Conservation (phyloP, 805 yeast genomes). For the Clavispora santaluciae region DNA sequence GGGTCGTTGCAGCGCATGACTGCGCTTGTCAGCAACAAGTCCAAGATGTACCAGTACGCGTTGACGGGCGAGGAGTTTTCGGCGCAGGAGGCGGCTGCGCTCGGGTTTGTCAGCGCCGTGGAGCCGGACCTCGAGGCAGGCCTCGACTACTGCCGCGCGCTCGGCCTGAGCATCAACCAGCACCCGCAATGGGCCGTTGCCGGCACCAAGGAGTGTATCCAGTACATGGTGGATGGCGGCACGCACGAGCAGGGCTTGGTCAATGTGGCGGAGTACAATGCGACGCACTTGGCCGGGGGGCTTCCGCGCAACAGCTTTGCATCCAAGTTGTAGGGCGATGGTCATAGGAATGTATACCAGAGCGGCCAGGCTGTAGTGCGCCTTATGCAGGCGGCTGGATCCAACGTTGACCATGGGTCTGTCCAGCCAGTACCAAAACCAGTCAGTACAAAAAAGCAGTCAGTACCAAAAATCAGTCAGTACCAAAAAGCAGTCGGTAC, state of each 20-base stretch:
- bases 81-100: constrained; percentile 47
- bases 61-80: constrained; percentile 56
- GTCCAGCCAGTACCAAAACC: too few relatives aligned
- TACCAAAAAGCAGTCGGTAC: too few relatives aligned
- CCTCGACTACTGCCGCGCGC: constrained; percentile 40
- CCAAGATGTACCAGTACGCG: constrained; percentile 56
- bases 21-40: constrained; percentile 45
- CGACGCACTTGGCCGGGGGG: constrained; percentile 26
- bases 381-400: too few relatives aligned
- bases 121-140: constrained; percentile 46
- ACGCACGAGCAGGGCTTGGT: constrained; percentile 42
- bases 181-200: constrained; percentile 55
- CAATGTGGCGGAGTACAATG: constrained; percentile 51
- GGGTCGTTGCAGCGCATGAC: constrained; percentile 72
- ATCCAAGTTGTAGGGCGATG: constrained; percentile 8
- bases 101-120: constrained; percentile 53
- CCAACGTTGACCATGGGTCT: too few relatives aligned
- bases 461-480: too few relatives aligned
- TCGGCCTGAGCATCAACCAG: constrained; percentile 45
- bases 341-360: too few relatives aligned
- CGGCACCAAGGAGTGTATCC: constrained; percentile 58
- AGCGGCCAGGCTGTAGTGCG: too few relatives aligned
- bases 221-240: constrained; percentile 34
- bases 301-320: constrained; percentile 2
- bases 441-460: too few relatives aligned